Conservation (phyloP, 164 flowering plant genomes). For the Pachysandra terminalis region DNA sequence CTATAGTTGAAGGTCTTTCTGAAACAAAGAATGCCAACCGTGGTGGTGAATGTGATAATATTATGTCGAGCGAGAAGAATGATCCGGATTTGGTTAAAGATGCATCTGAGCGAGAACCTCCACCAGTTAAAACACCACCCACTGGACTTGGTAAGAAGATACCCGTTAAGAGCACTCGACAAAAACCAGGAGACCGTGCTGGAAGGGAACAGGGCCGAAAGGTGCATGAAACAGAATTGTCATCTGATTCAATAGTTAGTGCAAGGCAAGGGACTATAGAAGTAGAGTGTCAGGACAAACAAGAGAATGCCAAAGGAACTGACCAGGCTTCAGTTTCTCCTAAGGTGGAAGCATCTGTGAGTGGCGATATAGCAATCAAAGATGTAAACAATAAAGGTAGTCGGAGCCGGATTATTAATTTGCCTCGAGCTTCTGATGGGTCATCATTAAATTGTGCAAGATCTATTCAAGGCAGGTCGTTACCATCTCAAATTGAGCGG, state of each 20-base stretch:
- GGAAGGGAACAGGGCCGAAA: slow-evolving; percentile 12
- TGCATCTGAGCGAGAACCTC: slow-evolving; percentile 20
- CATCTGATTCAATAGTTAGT: slow-evolving; percentile 17
- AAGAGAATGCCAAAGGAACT: slow-evolving; percentile 19
- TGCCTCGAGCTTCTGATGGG: slow-evolving; percentile 34
- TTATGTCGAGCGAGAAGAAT: slow-evolving; percentile 11
- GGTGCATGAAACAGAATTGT: slow-evolving; percentile 15
- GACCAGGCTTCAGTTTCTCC: slow-evolving; percentile 16
- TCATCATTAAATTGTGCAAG: slow-evolving; percentile 31
- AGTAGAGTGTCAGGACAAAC: slow-evolving; percentile 16
- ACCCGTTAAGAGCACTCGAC: slow-evolving; percentile 3
- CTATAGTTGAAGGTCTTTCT: slow-evolving; percentile 11
- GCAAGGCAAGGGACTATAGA: slow-evolving; percentile 18
- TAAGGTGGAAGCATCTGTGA: slow-evolving; percentile 21
- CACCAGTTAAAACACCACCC: slow-evolving; percentile 7
- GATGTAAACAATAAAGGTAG: slow-evolving; percentile 32
- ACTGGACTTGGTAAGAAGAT: slow-evolving; percentile 17
- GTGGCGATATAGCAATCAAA: slow-evolving; percentile 30
- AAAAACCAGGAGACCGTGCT: slow-evolving; percentile 12
- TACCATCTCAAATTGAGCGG: slow-evolving; percentile 30
- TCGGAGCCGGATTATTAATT: slow-evolving; percentile 48
- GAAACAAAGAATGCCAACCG: slow-evolving; percentile 14
- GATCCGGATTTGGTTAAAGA: slow-evolving; percentile 9
- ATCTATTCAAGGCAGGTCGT: slow-evolving; percentile 25
- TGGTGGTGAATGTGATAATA: slow-evolving; percentile 7